Percentiles rank a stretch among this genome's conserved stretches.
Conservation (phyloP, 2,329 filamentous ascomycete genomes). For the Alternaria rosae region DNA sequence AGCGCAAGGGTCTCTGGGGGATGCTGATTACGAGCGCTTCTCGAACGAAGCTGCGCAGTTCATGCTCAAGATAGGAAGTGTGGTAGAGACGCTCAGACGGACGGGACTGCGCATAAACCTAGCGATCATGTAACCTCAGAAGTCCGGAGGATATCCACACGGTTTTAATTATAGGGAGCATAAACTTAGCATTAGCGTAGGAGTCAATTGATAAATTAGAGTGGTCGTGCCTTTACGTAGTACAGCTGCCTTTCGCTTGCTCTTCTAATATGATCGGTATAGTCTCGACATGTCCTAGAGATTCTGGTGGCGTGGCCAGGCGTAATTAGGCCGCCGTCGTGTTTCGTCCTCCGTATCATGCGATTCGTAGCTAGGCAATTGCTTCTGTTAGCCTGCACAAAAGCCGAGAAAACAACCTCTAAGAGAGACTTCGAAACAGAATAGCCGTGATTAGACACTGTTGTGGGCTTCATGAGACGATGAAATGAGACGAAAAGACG, state of each 20-base stretch:
- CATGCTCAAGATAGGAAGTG: neutral
- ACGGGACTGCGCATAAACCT: slow-evolving; percentile 5
- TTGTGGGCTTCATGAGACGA: neutral
- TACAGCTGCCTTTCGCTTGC: neutral
- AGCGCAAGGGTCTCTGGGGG: slow-evolving; percentile 6
- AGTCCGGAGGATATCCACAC: neutral
- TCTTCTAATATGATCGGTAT: neutral
- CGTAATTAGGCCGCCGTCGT: neutral
- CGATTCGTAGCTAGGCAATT: neutral
- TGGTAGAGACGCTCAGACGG: neutral
- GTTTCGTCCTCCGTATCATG: neutral
- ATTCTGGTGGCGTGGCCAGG: neutral
- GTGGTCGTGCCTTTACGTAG: neutral
- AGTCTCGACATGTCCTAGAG: neutral
- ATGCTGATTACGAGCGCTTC: slow-evolving; percentile 9
- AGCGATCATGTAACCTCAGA: too few relatives aligned
- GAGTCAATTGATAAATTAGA: neutral
- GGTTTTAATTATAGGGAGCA: neutral
- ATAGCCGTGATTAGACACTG: neutral
- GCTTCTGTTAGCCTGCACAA: neutral
- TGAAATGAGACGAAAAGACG: neutral
- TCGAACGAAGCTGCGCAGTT: slow-evolving; percentile 4
- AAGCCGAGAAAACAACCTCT: too few relatives aligned
- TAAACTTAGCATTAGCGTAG: neutral
- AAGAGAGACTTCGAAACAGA: neutral